Conservation (phyloP, 768 basidiomycete species). For the Termitomyces sp. region DNA sequence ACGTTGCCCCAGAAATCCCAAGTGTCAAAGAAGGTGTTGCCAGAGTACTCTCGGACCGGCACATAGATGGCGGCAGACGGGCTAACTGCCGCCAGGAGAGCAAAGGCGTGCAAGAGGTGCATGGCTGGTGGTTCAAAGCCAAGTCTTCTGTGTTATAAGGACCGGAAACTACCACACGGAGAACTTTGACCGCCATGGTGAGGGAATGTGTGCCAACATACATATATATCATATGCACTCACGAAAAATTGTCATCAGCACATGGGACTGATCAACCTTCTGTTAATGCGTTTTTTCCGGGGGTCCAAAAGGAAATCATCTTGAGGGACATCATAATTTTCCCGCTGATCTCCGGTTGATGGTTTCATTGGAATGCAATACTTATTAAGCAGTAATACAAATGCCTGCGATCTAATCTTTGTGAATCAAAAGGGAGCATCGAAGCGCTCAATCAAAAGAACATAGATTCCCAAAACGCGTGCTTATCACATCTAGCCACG, state of each 20-base stretch:
- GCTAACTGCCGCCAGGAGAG: background rate
- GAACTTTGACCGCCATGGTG: background rate
- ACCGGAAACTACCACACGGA: background rate
- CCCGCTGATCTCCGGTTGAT: too few species aligned
- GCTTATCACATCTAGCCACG: background rate
- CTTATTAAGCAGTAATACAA: too few species aligned
- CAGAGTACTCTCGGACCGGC: slow-evolving; percentile 2
- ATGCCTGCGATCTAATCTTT: too few species aligned
- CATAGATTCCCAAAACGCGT: background rate
- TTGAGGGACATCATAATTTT: too few species aligned
- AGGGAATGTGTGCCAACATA: too few species aligned
- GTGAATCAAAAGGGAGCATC: too few species aligned
- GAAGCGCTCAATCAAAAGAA: background rate
- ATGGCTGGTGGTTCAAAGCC: background rate
- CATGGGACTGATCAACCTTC: too few species aligned
- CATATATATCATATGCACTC: background rate
- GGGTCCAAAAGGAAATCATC: too few species aligned
- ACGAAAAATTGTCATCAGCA: too few species aligned
- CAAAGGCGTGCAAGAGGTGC: background rate
- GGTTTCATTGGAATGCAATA: too few species aligned
- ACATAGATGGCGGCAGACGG: background rate
- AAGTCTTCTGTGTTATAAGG: background rate
- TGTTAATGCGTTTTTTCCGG: too few species aligned
- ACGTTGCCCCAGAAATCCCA: slow-evolving; percentile 6
- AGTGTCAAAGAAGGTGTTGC: slow-evolving; percentile 2